Percentiles rank a stretch among this genome's conserved stretches.
Conservation (phyloP, 768 basidiomycete genomes). For the Boletus bicolor region DNA sequence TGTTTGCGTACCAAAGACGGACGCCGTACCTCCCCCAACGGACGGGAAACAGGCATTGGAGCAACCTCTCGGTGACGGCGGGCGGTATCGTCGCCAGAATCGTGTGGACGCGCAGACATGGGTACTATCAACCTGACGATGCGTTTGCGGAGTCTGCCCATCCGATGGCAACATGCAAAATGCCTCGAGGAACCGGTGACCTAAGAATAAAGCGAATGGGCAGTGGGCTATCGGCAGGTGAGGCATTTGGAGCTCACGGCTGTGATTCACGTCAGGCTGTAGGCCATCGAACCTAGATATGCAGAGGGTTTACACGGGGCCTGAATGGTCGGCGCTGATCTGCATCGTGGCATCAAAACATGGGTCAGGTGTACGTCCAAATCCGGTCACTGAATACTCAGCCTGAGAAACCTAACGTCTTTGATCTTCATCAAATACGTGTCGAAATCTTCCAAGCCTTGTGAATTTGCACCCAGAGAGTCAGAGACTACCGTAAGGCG, state of each 20-base stretch:
- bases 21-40: conserved; percentile 11
- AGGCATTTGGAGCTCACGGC: background rate
- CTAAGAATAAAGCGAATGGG: conserved; percentile 9
- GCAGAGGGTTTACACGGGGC: too few relatives aligned
- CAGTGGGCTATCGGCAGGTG: conserved; percentile 4
- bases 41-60: background rate
- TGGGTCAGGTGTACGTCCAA: background rate
- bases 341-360: conserved; percentile 1
- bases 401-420: too few relatives aligned
- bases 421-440: too few relatives aligned
- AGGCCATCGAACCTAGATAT: background rate
- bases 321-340: background rate
- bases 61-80: background rate
- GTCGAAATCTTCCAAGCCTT: background rate
- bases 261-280: conserved; percentile 9
- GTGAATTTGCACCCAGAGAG: background rate
- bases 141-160: conserved; percentile 11
- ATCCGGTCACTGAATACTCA: background rate
- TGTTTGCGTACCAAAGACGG: background rate
- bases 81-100: background rate
- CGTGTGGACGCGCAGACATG: conserved; percentile 8
- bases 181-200: background rate
- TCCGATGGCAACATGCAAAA: conserved; percentile 11
- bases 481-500: background rate
- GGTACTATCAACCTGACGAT: conserved; percentile 8